Conservation (phyloP, 2,329 filamentous ascomycete species). For the Triangularia setosa region DNA sequence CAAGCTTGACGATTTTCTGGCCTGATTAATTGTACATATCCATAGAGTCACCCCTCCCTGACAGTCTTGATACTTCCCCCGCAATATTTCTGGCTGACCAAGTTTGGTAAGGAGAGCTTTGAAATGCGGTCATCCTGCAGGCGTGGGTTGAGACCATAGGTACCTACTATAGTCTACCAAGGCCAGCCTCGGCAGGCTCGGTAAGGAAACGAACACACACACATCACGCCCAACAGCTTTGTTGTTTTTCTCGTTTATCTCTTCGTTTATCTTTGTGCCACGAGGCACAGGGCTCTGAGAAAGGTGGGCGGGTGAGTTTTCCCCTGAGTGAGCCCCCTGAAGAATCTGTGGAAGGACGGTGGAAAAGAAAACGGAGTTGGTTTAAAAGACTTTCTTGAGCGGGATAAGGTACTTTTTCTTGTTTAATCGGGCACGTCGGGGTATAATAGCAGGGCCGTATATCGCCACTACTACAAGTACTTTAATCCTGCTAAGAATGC, state of each 20-base stretch:
- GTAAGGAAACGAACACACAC: not conserved
- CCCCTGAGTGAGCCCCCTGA: no score
- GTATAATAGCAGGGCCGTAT: no score
- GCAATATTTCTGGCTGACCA: not conserved
- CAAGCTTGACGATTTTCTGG: not conserved
- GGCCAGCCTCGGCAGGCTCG: not conserved
- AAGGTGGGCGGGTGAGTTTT: no score
- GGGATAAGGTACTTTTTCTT: no score
- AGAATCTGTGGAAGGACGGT: no score
- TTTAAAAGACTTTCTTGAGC: no score
- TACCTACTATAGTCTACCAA: not conserved
- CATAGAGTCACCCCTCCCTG: not conserved
- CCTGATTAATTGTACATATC: not conserved
- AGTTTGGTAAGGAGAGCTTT: not conserved
- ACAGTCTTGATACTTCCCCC: no score
- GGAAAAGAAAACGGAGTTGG: no score
- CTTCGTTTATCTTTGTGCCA: not conserved
- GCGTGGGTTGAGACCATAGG: not conserved
- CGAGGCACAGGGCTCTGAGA: not conserved
- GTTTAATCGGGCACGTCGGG: no score
- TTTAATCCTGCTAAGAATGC: no score
- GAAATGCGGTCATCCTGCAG: not conserved
- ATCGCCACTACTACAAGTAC: no score
- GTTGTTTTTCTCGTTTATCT: not conserved
- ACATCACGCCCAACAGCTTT: not conserved